Evolutionary conservation across 306 rosid species (phyloP), one percentile per base, ranked within the genome.

Genomic region (Aeschynomene evenia): DNA sequence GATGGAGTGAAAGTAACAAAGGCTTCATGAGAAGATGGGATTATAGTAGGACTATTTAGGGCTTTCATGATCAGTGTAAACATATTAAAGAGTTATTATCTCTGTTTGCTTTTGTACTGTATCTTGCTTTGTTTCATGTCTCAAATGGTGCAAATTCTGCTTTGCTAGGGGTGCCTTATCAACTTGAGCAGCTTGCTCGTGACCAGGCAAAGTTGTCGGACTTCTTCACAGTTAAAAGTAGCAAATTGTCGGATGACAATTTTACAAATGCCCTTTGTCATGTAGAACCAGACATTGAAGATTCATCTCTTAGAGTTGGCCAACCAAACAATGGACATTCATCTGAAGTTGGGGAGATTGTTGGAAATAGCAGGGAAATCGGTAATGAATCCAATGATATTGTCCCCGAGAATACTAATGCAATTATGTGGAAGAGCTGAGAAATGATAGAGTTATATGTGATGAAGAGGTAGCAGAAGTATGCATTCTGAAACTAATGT

Each of bases 151-250:
- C 11, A 55, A 34, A 48, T 22, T 61, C 48, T 72, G 19, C 69
- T 62, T 69, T 65, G 64, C 46, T 70, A 93, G 97, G 98, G 97
- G 79, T 82, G 70, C 96, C 91, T 26, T 93, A 90, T 73, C 90
- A 85, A 77, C 94, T 93, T 46, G 86, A 90, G 13, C 96, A 85
- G 73, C 84, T 86, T 79, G 65, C 80, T 58, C 74, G 46, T 79
- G 84, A 88, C 60, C 97, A 90, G 72, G 94, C 94, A 55, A 88
- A 81, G 76, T 63, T 93, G 68, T 88, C 91, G 7, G 85, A 68
- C 62, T 90, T 90, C 81, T 93, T 88, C 76, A 21, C 90, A 51
- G 68, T 73, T 21, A 88, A 85, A 85, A 82, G 26, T 71, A 68
- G 61, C 72, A 75, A 64, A 6, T 60, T 57, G 40, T 54, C 74